phyloP scores from a whole-genome alignment of 768 basidiomycete genomes.

The Xerocomellus dryophilus region DNA sequence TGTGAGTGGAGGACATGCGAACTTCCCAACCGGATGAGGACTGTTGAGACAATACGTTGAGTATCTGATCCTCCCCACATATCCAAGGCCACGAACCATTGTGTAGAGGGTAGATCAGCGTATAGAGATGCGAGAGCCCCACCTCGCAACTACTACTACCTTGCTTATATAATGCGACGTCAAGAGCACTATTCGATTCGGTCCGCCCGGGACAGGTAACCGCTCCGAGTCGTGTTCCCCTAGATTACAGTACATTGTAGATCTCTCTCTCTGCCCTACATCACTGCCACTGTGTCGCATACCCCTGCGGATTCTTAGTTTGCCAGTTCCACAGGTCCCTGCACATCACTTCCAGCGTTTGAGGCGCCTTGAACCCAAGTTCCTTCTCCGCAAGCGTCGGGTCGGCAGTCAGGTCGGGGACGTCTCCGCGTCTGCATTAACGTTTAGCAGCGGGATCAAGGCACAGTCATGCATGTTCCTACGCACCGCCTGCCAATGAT shows the following conservation, averaged over 20 bases:
- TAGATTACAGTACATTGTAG: conserved; percentile 13
- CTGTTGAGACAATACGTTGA: conserved; percentile 16
- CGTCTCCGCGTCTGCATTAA: conserved; percentile 75
- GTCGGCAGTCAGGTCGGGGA: conserved; percentile 94
- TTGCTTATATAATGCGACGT: conserved; percentile 14
- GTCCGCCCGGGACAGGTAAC: too few species aligned
- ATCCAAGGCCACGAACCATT: conserved; percentile 22
- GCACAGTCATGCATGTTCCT: neutral
- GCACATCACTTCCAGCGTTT: conserved; percentile 89
- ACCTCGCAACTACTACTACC: neutral
- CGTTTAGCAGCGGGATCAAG: neutral
- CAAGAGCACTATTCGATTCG: too few species aligned
- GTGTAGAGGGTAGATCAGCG: conserved; percentile 9
- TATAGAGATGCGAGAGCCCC: neutral
- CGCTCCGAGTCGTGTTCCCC: too few species aligned
- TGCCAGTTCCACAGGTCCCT: conserved; percentile 99
- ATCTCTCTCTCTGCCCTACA: neutral
- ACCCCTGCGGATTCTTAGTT: conserved; percentile 84
- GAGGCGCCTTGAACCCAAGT: conserved; percentile 84
- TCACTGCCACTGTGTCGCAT: conserved; percentile 34
- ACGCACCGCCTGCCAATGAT: conserved; percentile 86
- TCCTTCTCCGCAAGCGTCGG: conserved; percentile 88
- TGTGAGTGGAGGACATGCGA: conserved; percentile 75
- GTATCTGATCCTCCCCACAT: neutral
- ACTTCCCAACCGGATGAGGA: conserved; percentile 66